A percentile compares a stretch with the other conserved stretches of the same genome.
phyloP scores from a whole-genome alignment of 2,329 filamentous ascomycete species.

The Boeremia lycopersici region DNA sequence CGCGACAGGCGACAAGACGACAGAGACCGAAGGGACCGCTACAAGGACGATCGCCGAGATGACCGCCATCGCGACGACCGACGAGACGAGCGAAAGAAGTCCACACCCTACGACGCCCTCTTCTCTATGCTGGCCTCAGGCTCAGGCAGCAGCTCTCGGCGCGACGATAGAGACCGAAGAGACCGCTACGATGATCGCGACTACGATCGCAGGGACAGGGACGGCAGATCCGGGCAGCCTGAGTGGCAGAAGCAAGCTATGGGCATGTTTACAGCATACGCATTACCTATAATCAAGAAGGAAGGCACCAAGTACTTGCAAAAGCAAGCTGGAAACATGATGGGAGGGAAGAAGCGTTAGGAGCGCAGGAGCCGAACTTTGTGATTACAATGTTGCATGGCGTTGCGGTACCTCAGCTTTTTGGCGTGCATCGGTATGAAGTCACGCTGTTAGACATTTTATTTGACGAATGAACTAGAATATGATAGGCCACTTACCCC shows the following conservation, averaged over 20 bases:
- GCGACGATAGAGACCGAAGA: constrained; percentile 24
- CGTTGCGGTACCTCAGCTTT: not conserved
- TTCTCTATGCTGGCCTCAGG: constrained; percentile 16
- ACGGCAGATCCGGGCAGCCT: constrained; percentile 22
- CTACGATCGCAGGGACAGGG: constrained; percentile 21
- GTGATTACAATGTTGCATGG: constrained; percentile 11
- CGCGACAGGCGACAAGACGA: constrained; percentile 20
- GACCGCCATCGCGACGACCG: constrained; percentile 20
- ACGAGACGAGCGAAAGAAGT: constrained; percentile 22
- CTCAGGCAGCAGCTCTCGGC: constrained; percentile 18
- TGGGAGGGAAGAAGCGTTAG: constrained; percentile 15
- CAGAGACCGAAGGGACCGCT: constrained; percentile 18
- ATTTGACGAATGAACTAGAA: not conserved
- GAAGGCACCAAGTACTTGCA: constrained; percentile 40
- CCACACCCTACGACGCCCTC: constrained; percentile 14
- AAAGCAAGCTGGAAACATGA: constrained; percentile 35
- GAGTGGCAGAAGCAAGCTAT: constrained; percentile 42
- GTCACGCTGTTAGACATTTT: not conserved
- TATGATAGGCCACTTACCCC: not conserved
- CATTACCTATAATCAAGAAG: constrained; percentile 41
- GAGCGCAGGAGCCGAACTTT: constrained; percentile 6
- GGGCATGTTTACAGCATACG: constrained; percentile 42
- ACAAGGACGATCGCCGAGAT: constrained; percentile 12
- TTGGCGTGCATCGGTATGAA: not conserved
- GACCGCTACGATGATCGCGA: constrained; percentile 26